Conservation (phyloP, 139 green algal genomes). For the Micromonas commoda region DNA sequence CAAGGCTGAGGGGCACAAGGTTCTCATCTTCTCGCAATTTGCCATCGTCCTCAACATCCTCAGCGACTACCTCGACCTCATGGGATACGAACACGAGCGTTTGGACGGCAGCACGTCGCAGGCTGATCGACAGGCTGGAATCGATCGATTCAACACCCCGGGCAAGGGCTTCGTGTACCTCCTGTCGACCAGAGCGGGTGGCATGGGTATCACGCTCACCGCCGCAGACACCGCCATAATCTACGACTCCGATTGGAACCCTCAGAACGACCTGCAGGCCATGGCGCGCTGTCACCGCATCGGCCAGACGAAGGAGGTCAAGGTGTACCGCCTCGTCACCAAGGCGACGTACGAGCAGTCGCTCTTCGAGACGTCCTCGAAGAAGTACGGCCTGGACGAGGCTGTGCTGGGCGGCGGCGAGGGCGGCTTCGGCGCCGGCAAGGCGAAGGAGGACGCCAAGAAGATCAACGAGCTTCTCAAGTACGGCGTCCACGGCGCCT, state of each 20-base stretch:
- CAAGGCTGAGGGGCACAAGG: slow-evolving; percentile 61
- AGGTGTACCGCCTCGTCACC: slow-evolving; percentile 83
- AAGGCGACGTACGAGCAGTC: slow-evolving; percentile 84
- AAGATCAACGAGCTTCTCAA: slow-evolving; percentile 72
- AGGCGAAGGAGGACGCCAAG: slow-evolving; percentile 42
- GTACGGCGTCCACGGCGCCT: slow-evolving; percentile 66
- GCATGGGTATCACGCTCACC: slow-evolving; percentile 93
- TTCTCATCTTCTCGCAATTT: slow-evolving; percentile 87
- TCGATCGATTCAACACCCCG: slow-evolving; percentile 70
- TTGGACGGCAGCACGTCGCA: slow-evolving; percentile 63
- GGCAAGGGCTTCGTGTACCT: slow-evolving; percentile 38
- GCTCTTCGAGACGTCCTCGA: slow-evolving; percentile 57
- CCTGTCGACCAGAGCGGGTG: slow-evolving; percentile 59
- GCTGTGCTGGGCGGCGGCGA: slow-evolving; percentile 71
- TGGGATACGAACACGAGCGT: slow-evolving; percentile 63
- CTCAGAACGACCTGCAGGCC: slow-evolving; percentile 87
- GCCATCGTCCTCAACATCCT: slow-evolving; percentile 84
- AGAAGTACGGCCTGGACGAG: slow-evolving; percentile 82
- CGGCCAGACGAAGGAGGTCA: slow-evolving; percentile 78
- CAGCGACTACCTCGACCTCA: slow-evolving; percentile 62
- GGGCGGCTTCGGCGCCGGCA: neutral
- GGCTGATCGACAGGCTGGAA: slow-evolving; percentile 66
- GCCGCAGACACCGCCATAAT: slow-evolving; percentile 89
- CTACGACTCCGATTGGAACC: slow-evolving; percentile 93
- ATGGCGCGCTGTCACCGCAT: slow-evolving; percentile 96